A percentile compares a stretch with the other conserved stretches of the same genome.
These are phyloP conservation scores for Pseudogymnoascus sp. DNA, from an alignment of 2,329 filamentous ascomycete genomes.

Conservation along the genomic window DNA sequence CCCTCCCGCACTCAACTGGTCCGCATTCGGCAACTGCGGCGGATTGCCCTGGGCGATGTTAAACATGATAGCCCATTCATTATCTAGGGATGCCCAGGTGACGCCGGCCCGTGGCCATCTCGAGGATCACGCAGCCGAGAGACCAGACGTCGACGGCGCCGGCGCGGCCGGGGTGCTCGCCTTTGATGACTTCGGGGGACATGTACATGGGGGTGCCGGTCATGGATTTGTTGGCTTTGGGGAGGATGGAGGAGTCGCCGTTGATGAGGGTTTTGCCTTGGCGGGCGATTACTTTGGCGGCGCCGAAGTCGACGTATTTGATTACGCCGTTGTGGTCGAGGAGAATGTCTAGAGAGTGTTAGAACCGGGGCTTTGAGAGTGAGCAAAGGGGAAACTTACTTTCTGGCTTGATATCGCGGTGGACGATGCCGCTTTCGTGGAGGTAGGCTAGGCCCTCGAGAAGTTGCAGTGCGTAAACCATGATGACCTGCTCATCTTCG, in stretches of 20 bases:
- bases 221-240: conserved; percentile 79
- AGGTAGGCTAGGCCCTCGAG: conserved; percentile 91
- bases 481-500: conserved; percentile 94
- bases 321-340: conserved; percentile 97
- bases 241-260: conserved; percentile 46
- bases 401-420: conserved; percentile 97
- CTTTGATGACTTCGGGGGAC: conserved; percentile 97
- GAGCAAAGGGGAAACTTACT: conserved; percentile 50
- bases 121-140: conserved; percentile 88
- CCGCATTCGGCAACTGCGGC: conserved; percentile 71
- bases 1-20: conserved; percentile 78
- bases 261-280: conserved; percentile 81
- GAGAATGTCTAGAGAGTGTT: conserved; percentile 63
- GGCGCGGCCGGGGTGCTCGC: conserved; percentile 70
- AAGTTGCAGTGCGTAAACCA: conserved; percentile 92
- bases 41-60: conserved; percentile 97
- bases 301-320: conserved; percentile 98
- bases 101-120: conserved; percentile 92
- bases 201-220: conserved; percentile 99
- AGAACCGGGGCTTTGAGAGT: conserved; percentile 12
- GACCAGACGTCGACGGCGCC: conserved; percentile 95
- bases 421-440: conserved; percentile 84
- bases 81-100: conserved; percentile 95
- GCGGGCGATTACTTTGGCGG: conserved; percentile 91
- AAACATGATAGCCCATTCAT: conserved; percentile 99